Evolutionary conservation across 1,284 basidiomycete genomes (phyloP), one percentile per base, ranked within the genome.

Genomic region (Apiotrichum siamense): DNA sequence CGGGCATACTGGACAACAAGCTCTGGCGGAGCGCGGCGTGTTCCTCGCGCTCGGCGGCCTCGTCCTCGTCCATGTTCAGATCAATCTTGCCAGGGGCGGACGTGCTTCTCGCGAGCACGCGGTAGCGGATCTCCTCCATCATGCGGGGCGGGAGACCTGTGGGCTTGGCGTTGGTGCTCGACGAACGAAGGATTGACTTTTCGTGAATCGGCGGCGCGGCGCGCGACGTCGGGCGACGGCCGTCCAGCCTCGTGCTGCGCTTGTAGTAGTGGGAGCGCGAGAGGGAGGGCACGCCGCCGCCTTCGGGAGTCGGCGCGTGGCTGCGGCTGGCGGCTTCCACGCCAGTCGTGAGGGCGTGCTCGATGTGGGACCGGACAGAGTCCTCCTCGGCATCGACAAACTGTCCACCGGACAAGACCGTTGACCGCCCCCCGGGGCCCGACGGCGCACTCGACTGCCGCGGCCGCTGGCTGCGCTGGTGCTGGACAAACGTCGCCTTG

Each of bases 371-470:
- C 58, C 86, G 81, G 5, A 87, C 88, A 54, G 84, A 79, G n/a
- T 84, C 86, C 54, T 92, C 90, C 3, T 91, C 87, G 6, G 89
- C 90, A 67, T 92, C 89, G 81, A 88, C 84, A 64, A 93, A 93
- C 64, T 92, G 90, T 7, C 87, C 90, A 1, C 72, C 80, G 3
- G 81, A 79, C 11, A 64, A n/a, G 12, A 27, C 18, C 13, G 33
- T n/a, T n/a, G n/a, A n/a, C n/a, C n/a, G n/a, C n/a, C n/a, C n/a
- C n/a, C n/a, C 15, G 33, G 33, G n/a, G n/a, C 13, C 13, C 15
- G 15, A 17, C 2, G 13, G 15, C 11, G 33, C 33, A 18, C n/a
- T 35, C 11, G 33, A 35, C 33, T 58, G 42, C 44, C 44, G 27
- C 27, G 23, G 23, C 21, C 17, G 29, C 26, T 7, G 47, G 27